Evolutionary conservation across 1,284 basidiomycete species (phyloP).

Genomic region (Fistulinella cinereoalba): DNA sequence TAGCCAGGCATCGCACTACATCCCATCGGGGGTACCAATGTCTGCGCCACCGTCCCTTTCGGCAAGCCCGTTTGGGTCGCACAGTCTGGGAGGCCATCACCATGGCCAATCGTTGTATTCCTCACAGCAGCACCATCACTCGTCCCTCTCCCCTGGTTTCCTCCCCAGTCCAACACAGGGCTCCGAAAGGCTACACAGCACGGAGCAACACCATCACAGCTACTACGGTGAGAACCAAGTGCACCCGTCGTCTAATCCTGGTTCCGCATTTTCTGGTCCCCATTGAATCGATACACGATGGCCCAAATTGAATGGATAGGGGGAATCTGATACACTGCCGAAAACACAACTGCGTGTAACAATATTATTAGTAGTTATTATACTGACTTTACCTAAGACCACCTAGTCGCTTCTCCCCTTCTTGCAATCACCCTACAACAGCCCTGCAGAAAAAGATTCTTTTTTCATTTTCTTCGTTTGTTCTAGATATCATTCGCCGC

Average conservation of each 20-base stretch:
- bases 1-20: slow-evolving; percentile 36
- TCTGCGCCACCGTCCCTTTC: slow-evolving; percentile 50
- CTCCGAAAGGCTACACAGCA: slow-evolving; percentile 32
- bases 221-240: slow-evolving; percentile 38
- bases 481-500: slow-evolving; percentile 20
- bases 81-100: slow-evolving; percentile 28
- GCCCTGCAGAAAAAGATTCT: slow-evolving; percentile 21
- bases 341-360: slow-evolving; percentile 28
- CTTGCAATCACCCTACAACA: slow-evolving; percentile 25
- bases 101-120: slow-evolving; percentile 31
- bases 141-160: slow-evolving; percentile 28
- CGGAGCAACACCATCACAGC: slow-evolving; percentile 32
- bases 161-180: slow-evolving; percentile 31
- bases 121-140: slow-evolving; percentile 31
- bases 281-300: slow-evolving; percentile 34
- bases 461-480: slow-evolving; percentile 22
- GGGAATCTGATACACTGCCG: slow-evolving; percentile 16
- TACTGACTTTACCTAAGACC: slow-evolving; percentile 35
- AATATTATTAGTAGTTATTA: slow-evolving; percentile 35
- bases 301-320: slow-evolving; percentile 14
- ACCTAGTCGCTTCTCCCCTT: slow-evolving; percentile 31
- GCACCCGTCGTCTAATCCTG: slow-evolving; percentile 44
- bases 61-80: slow-evolving; percentile 45
- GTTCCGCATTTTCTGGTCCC: slow-evolving; percentile 47
- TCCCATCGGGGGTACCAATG: slow-evolving; percentile 50